These are phyloP conservation scores for Diversispora eburnea DNA, from an alignment of 192 early-diverging fungal species.

Conservation along the genomic window DNA sequence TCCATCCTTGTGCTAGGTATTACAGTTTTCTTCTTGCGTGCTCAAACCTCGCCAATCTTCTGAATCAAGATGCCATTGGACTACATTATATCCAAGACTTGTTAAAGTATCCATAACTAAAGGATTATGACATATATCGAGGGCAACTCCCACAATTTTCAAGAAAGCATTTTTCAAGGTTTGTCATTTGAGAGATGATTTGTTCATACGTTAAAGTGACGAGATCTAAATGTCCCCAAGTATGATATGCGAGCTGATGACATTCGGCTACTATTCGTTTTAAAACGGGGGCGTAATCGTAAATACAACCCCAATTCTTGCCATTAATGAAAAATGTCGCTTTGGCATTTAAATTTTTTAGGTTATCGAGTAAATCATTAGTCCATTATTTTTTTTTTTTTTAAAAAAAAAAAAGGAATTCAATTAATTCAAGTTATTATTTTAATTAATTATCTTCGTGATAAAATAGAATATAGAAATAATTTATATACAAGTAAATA, in stretches of 20 bases:
- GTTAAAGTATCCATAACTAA: too few relatives aligned
- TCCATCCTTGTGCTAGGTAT: too few relatives aligned
- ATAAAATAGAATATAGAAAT: too few relatives aligned
- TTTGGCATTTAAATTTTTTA: constrained; percentile 30
- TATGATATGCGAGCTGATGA: constrained; percentile 58
- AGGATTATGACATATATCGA: too few relatives aligned
- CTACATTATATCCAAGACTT: too few relatives aligned
- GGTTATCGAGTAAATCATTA: constrained; percentile 29
- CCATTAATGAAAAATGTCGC: constrained; percentile 41
- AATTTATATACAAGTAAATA: too few relatives aligned
- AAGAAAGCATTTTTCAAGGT: constrained; percentile 42
- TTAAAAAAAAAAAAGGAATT: neutral
- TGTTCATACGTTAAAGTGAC: constrained; percentile 31
- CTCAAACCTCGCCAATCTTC: too few relatives aligned
- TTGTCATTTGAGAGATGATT: constrained; percentile 36
- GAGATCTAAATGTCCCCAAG: constrained; percentile 47
- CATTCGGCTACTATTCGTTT: constrained; percentile 44
- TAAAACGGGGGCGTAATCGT: constrained; percentile 26
- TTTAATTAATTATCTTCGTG: too few relatives aligned
- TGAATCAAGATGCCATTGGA: too few relatives aligned
- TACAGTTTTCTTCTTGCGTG: too few relatives aligned
- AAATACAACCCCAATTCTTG: constrained; percentile 28
- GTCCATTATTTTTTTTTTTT: too few relatives aligned
- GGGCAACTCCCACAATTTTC: constrained; percentile 12
- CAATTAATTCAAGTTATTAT: too few relatives aligned